These are phyloP conservation scores for Neoboletus magnificus DNA, from an alignment of 768 basidiomycete genomes.

Conservation along the genomic window DNA sequence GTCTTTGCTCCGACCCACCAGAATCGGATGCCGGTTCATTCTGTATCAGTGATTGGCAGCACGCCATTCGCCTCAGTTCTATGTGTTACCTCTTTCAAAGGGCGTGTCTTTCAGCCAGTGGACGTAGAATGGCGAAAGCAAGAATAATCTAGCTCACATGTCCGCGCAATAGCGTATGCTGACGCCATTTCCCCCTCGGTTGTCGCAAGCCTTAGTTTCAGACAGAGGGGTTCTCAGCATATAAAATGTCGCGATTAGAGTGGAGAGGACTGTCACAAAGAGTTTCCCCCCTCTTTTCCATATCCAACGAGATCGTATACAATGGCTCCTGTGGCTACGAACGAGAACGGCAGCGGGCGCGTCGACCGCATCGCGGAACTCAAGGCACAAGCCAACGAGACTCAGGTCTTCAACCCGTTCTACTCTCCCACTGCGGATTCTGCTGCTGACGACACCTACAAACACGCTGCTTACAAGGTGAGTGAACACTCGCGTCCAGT, in stretches of 20 bases:
- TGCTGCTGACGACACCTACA: conserved; percentile 49
- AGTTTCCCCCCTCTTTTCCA: background rate
- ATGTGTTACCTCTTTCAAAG: background rate
- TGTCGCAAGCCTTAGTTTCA: conserved; percentile 7
- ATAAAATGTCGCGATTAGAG: conserved; percentile 15
- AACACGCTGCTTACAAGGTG: conserved; percentile 60
- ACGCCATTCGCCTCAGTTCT: background rate
- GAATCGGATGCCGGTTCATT: background rate
- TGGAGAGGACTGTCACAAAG: too few species aligned
- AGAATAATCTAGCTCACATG: conserved; percentile 17
- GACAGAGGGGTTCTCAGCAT: background rate
- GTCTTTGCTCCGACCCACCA: background rate
- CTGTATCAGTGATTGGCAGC: background rate
- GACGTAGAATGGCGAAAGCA: conserved; percentile 9
- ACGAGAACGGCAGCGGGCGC: conserved; percentile 30
- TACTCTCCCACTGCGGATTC: conserved; percentile 60
- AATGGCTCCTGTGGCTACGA: conserved; percentile 53
- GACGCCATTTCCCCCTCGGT: conserved; percentile 16
- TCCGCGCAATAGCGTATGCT: conserved; percentile 1
- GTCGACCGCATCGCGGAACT: conserved; percentile 18
- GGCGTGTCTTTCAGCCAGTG: background rate
- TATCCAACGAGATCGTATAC: background rate
- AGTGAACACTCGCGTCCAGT: background rate
- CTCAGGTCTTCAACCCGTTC: conserved; percentile 54
- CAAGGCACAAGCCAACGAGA: conserved; percentile 24